phyloP scores from a whole-genome alignment of 2,329 filamentous ascomycete species.

The Onygenales sp. region DNA sequence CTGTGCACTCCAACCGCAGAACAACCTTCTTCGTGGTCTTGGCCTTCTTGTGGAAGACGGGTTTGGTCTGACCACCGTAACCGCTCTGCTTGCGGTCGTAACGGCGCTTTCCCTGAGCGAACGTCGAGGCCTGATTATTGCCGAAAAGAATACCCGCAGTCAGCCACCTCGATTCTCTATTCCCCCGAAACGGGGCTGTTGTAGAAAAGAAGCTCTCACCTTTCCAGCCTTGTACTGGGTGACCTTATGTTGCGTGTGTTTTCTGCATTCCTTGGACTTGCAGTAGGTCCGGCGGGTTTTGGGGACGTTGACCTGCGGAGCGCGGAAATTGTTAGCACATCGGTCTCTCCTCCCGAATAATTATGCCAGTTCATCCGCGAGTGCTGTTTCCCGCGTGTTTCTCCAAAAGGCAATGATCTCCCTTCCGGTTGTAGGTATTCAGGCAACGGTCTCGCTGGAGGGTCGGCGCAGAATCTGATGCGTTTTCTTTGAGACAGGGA shows the following conservation, averaged over 20 bases:
- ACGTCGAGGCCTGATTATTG: conserved; percentile 62
- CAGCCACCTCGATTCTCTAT: background rate
- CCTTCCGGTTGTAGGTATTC: conserved; percentile 13
- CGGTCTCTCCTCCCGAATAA: background rate
- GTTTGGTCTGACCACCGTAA: conserved; percentile 99
- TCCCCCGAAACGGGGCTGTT: conserved; percentile 2
- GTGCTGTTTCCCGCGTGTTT: background rate
- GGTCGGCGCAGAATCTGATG: too few species aligned
- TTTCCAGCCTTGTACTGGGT: conserved; percentile 97
- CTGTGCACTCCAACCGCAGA: conserved; percentile 91
- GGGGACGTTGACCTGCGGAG: conserved; percentile 81
- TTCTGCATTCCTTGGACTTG: conserved; percentile 92
- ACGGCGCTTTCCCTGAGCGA: conserved; percentile 98
- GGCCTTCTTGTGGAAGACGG: conserved; percentile 99
- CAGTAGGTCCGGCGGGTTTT: conserved; percentile 97
- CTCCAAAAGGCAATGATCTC: background rate
- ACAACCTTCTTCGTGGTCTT: conserved; percentile 99
- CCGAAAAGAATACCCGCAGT: background rate
- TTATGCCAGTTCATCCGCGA: too few species aligned
- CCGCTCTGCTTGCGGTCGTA: conserved; percentile 98
- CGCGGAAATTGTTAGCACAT: conserved; percentile 4
- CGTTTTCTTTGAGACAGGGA: too few species aligned
- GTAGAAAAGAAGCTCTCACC: conserved; percentile 39
- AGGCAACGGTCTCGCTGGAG: too few species aligned
- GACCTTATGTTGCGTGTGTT: conserved; percentile 87